Evolutionary conservation across 2,329 filamentous ascomycete species (phyloP), one percentile per base, ranked within the genome.

Genomic region (Neonectria sp.): DNA sequence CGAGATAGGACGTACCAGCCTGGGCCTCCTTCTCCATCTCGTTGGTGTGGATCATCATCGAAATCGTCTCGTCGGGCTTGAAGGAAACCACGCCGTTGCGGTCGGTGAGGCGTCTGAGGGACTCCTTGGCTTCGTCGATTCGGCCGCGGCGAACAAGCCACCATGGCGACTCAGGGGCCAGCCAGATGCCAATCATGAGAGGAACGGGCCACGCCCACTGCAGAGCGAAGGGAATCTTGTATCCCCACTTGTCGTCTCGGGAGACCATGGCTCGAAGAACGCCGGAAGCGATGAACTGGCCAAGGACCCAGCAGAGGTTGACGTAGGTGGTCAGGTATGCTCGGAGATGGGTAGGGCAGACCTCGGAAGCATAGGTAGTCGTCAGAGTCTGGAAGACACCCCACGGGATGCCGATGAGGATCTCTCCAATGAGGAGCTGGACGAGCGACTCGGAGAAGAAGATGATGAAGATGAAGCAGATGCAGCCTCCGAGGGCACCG

Each of bases 41-140:
- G 71, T 87, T 83, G n/a, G 86, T 88, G 63, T 86, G 81, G 0
- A 83, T 70, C 81, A 88, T 86, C 83, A 87, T 84, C 12, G 84
- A 82, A n/a, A 89, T 71, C 2, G 81, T 81, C 70, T 84, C 79
- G 27, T 86, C 81, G 8, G 78, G 75, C 37, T 83, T 79, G 60
- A 84, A 82, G 6, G 76, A 71, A 3, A 72, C 24, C 4, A 68
- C 75, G 60, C 57, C 70, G 69, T 79, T 85, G 29, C 85, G 79
- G 9, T 69, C 76, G 4, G 82, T 82, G 21, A 87, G 79, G 6
- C 83, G 78, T 40, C 75, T 68, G 0, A 87, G 71, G 0, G 82
- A 79, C 6, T 71, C 64, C 68, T 82, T 81, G 27, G 80, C 84
- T 2, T 82, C 81, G 3, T 81, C 80, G 4, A 80, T 67, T 11